Conservation (phyloP, 140 eudicot genomes). For the Bidens hawaiensis region DNA sequence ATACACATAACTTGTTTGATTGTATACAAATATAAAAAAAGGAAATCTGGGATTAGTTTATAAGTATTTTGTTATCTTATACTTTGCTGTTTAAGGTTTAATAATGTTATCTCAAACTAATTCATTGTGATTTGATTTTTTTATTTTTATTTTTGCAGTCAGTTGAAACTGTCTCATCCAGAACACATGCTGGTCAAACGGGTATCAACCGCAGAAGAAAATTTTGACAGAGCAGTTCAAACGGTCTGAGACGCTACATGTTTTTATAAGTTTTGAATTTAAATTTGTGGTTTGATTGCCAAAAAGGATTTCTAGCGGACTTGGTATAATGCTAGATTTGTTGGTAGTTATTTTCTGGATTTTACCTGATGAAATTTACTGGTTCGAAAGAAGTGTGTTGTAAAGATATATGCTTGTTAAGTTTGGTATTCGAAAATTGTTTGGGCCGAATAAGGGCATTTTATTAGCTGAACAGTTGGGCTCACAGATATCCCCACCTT, state of each 20-base stretch:
- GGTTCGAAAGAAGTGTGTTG: neutral
- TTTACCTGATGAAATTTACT: too few relatives aligned
- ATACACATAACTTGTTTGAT: too few relatives aligned
- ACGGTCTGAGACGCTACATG: constrained; percentile 26
- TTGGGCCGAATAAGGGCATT: too few relatives aligned
- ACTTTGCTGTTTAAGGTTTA: too few relatives aligned
- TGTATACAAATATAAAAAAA: too few relatives aligned
- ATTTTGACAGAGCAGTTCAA: constrained; percentile 69
- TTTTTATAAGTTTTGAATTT: constrained; percentile 1
- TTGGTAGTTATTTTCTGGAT: constrained; percentile 1
- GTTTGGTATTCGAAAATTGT: neutral
- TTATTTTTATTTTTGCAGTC: constrained; percentile 51
- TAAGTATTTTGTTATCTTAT: too few relatives aligned
- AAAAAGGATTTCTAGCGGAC: constrained; percentile 1
- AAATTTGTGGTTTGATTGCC: neutral
- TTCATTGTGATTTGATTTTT: neutral
- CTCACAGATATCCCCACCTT: too few relatives aligned
- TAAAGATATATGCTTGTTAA: neutral
- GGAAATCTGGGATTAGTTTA: too few relatives aligned
- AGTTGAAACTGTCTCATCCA: constrained; percentile 62
- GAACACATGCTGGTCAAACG: constrained; percentile 66
- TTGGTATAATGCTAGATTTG: neutral
- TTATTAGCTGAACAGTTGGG: too few relatives aligned
- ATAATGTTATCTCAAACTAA: too few relatives aligned
- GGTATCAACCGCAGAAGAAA: constrained; percentile 56